Evolutionary conservation across 352 stramenopile species (phyloP), one percentile per base, ranked within the genome.

Genomic region (Aphanomyces cochlioides): DNA sequence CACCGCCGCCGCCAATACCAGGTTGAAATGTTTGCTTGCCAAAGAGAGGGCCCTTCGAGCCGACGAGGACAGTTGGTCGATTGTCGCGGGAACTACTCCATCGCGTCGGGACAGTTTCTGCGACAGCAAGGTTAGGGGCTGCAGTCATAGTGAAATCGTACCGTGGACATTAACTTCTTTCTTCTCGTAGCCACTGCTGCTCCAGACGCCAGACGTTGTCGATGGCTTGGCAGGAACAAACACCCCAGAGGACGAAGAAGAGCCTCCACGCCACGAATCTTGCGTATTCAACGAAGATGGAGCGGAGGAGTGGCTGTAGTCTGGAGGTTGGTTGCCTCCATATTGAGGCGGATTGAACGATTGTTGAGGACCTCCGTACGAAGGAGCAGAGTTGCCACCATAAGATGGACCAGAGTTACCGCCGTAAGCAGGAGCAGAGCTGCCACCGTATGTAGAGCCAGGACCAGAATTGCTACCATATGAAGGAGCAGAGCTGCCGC

Each of bases 131-230:
- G 19, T 59, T 7, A 34, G 21, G 7, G 37, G 7, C 73, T 79
- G 4, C 77, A 77, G 3, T 77, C 74, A 10, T 77, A 80, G 65
- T 88, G 93, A 0, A 82, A 83, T 67, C 28, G 82, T 36, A 66
- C 65, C 75, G 0, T 68, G 38, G 28, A 64, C 61, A 5, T 72
- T 64, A 34, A 74, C 66, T 7, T 91, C 84, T 39, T 81, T 88
- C 72, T 91, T 91, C 67, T 95, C 84, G 63, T 93, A 95, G 0
- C 87, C 87, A 36, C 79, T 75, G 69, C 79, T 93, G 73, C 85
- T 92, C 87, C 87, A 95, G 56, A 88, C 87, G 13, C 87, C 87
- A 13, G 78, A 0, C 43, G 43, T n/a, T 28, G 28, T 28, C 28
- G 28, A 28, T 28, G 28, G 28, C 28, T 28, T 28, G 28, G 28